Base-by-base conservation (phyloP, 2,329 filamentous ascomycete genomes). In the Plectosphaerella sp. region DNA sequence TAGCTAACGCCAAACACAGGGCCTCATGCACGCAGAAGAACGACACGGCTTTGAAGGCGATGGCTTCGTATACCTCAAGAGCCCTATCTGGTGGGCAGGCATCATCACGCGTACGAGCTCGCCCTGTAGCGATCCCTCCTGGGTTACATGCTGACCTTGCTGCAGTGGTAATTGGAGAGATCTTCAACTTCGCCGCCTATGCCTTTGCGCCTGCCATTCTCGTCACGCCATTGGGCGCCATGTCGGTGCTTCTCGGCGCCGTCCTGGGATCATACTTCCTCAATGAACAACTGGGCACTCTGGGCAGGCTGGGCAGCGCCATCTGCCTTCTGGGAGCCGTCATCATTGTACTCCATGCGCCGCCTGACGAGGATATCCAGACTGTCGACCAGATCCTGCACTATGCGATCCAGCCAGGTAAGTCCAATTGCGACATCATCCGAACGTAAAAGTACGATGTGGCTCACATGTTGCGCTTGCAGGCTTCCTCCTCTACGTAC, bases 171-270 rank as follows among this genome's bases (percentile, higher is more conserved):
- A 73, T 95, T 45, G 94, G 94, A 65, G 94, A 99, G 73, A 77
- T 97, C 53, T 95, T 91, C 73, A 99, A 99, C 72, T 99, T 99
- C 68, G 92, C 92, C 48, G 94, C 94, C 56, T 99, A 99, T 68
- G 94, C 94, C 8, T 99, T 97, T 72, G 94, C 94, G 59, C 94
- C 94, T 41, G 95, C 94, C n/a, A 99, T 99, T 71, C 80, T 99
- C 50, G 94, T 99, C 41, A 99, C 94, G 5, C 94, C 94, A 24
- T 77, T 99, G 22, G 94, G 94, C 56, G 94, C 94, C 52, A 79
- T 99, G 57, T 94, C 90, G 66, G 95, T 99, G 53, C 77, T 99
- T 59, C 97, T 99, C 64, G 94, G 91, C 58, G 92, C 94, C 18
- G 91, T 99, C 28, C 74, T 99, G 53, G 93, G 94, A 48, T 92